phyloP scores from a whole-genome alignment of 78 protist species.

The Dictyostelium discoideum region dicty_2.7 NC_007090.3:566501-567000 shows the following conservation, averaged over 20 bases:
- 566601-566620: background rate
- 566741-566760: background rate
- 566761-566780: background rate
- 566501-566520: background rate
- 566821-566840: too few relatives aligned
- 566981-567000: background rate
- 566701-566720: background rate
- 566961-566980: background rate
- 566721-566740: background rate
- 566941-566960: background rate
- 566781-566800: background rate
- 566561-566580: background rate
- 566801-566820: background rate
- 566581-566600: background rate
- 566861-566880: background rate
- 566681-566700: background rate
- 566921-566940: background rate
- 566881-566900: constrained; percentile 11
- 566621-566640: constrained; percentile 13
- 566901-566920: background rate
- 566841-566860: background rate
- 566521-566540: background rate
- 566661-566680: background rate
- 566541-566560: background rate
- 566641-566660: background rate